Evolutionary conservation across 176 grass and related monocot species (phyloP), one percentile per base, ranked within the genome.

Genomic region (Chrysopogon serrulatus): DNA sequence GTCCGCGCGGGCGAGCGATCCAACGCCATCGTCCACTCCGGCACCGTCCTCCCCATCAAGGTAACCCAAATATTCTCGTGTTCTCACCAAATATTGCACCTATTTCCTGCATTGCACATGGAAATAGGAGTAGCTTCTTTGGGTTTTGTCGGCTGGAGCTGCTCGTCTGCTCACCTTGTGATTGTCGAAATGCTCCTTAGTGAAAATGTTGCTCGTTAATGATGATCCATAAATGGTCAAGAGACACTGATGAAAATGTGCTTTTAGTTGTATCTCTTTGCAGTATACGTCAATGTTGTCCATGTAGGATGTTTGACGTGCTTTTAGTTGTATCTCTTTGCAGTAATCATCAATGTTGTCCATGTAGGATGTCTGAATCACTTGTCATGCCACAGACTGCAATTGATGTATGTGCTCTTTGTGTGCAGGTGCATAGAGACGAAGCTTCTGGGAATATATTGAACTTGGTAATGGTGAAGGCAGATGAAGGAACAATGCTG

Each of bases 381-480:
- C 76, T 30, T 82, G 69, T 27, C 33, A 51, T 73, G 10, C 23
- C 32, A 18, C 45, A 34, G 44, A 21, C 39, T 71, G 24, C 48
- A 15, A 24, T 3, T 86, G 42, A 84, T 78, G 12, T 81, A 47
- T 60, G 18, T 49, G 60, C 14, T 84, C 53, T 86, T 74, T 73
- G 14, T 48, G 65, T 56, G 63, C 85, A 98, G 96, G 90, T 98
- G 44, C 89, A 90, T 80, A 90, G 42, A 83, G 86, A 95, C 54
- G 86, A 90, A 73, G 36, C 77, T 76, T 92, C 91, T 2, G 93
- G 96, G n/a, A 73, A 93, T 82, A 89, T 95, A 87, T 71, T 93
- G 77, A 98, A 98, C 76, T 68, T 98, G 73, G 88, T 93, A 77
- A 87, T 98, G 91, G 91, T 92, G 44, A 87, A 94, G 84, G 96